Base-by-base conservation (phyloP, 495 filamentous ascomycete genomes). In the Chaetomidium leptoderma region DNA sequence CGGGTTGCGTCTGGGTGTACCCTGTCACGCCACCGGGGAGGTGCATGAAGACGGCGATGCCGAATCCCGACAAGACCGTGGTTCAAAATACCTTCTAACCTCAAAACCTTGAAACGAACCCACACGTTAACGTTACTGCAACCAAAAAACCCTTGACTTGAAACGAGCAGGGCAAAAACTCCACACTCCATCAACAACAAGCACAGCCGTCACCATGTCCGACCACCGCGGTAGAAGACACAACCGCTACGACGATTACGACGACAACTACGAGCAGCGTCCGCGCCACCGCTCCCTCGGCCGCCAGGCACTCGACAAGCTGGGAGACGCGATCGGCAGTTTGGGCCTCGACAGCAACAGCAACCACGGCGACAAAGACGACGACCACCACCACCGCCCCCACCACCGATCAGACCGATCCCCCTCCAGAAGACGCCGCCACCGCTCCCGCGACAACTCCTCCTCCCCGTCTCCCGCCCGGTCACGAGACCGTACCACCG, bases 201-300 rank as follows among this genome's bases (percentile, higher is more conserved):
- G 1, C 26, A 44, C 16, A 27, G 13, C 11, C 21, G 50, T 14
- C 55, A 60, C 60, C 48, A 40, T 55, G 44, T 44, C 62, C 21
- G 30, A 62, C 37, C 51, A 44, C 52, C 64, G 62, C 14, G 66
- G 64, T 30, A 39, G 64, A 29, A 57, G 59, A 17, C 52, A 53
- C 19, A 44, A 21, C 16, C 33, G 60, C 32, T 36, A 53, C 35
- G 37, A 61, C 21, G 44, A 66, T 3, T n/a, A 39, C 9, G 50
- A 53, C 39, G 9, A 53, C 27, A 19, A 45, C 55, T 54, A 62
- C 40, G 37, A 55, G 7, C 36, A 35, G 4, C 56, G 45, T 7
- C 52, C 59, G n/a, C 49, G 54, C 9, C 60, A 64, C 21, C 67
- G 65, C 16, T 70, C 67, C 3, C 45, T 70, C 19, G 49, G 65